Evolutionary conservation across 2,329 filamentous ascomycete genomes (phyloP).

Genomic region (Nothopassalora personata): DNA sequence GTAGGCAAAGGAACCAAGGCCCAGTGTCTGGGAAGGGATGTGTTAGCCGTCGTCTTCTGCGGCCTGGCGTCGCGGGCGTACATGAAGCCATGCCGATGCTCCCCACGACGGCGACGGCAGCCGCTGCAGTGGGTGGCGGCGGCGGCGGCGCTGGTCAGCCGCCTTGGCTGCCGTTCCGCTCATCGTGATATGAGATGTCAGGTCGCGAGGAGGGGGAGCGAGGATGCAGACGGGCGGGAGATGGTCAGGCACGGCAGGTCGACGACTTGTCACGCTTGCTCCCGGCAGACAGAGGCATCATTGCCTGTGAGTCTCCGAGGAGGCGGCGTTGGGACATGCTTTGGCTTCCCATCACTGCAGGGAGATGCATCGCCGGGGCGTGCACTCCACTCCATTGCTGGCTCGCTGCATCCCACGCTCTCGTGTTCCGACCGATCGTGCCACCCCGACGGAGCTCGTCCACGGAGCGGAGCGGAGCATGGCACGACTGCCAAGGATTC

Average conservation of each 20-base stretch:
- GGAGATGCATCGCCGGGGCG: not conserved
- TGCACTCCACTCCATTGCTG: not conserved
- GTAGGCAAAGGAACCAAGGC: slow-evolving; percentile 42
- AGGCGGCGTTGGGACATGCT: not conserved
- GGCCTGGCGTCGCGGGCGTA: slow-evolving; percentile 16
- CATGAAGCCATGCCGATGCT: slow-evolving; percentile 59
- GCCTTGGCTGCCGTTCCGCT: slow-evolving; percentile 5
- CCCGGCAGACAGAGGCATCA: not conserved
- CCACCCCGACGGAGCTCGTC: not conserved
- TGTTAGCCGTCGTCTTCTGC: not conserved
- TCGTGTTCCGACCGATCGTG: no score
- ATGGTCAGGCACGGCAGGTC: not conserved
- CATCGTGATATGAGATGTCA: not conserved
- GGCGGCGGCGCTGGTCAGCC: slow-evolving; percentile 29
- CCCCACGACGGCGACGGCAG: slow-evolving; percentile 60
- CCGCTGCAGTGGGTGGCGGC: slow-evolving; percentile 59
- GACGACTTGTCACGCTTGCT: not conserved
- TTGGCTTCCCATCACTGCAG: not conserved
- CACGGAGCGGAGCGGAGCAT: not conserved
- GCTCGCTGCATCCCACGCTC: not conserved
- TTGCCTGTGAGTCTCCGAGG: not conserved
- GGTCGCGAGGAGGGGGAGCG: not conserved
- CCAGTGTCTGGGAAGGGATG: slow-evolving; percentile 26
- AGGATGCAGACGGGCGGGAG: not conserved
- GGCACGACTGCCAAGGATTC: not conserved